Percentiles rank a stretch among this genome's conserved stretches.
phyloP scores from a whole-genome alignment of 257 asterid genomes.

The Eucommia ulmoides region DNA sequence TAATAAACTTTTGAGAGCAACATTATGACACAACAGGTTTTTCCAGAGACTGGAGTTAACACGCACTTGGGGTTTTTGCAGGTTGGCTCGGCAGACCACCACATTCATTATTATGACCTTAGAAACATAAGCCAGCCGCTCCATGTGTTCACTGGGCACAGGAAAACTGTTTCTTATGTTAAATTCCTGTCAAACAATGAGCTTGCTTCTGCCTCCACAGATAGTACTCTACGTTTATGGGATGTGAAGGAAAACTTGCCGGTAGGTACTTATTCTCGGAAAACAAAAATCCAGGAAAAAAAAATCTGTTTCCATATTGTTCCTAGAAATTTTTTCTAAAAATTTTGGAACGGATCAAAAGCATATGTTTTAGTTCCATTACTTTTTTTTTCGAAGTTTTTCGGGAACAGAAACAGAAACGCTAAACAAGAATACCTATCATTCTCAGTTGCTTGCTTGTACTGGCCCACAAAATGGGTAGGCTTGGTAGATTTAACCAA shows the following conservation, averaged over 20 bases:
- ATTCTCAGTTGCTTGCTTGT: no score
- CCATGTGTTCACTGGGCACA: constrained; percentile 31
- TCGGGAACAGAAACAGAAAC: neutral
- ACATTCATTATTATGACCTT: constrained; percentile 34
- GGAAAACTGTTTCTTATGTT: constrained; percentile 33
- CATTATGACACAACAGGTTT: no score
- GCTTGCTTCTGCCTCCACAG: constrained; percentile 41
- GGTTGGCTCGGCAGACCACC: constrained; percentile 44
- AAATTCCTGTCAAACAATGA: constrained; percentile 33
- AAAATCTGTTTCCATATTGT: no score
- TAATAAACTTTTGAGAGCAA: no score
- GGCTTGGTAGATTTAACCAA: no score
- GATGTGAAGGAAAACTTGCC: constrained; percentile 25
- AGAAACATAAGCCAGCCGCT: constrained; percentile 28
- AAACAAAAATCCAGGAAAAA: no score
- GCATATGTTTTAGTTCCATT: neutral
- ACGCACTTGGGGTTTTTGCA: neutral
- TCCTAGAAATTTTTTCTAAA: neutral
- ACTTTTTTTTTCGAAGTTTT: no score
- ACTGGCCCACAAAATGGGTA: no score
- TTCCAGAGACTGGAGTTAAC: no score
- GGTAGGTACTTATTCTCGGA: no score
- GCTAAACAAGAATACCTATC: neutral
- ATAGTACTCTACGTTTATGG: constrained; percentile 29
- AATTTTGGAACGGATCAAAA: neutral